Evolutionary conservation across 2,329 filamentous ascomycete genomes (phyloP), one percentile per base, ranked within the genome.

Genomic region (Ceratocystis ficicola): DNA sequence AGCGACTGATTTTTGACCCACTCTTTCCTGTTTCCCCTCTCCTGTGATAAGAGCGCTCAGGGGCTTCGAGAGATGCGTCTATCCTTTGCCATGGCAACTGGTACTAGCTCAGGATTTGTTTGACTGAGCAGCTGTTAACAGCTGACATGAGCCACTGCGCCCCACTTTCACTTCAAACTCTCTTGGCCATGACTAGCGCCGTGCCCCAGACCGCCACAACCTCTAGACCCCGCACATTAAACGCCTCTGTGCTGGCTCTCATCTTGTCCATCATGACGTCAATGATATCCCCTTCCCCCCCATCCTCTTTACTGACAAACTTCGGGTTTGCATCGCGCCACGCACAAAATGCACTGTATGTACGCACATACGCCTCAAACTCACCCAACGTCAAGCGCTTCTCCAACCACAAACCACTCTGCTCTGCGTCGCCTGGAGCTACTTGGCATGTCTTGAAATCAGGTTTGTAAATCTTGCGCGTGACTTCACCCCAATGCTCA

Each of bases 131-230:
- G 25, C 55, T 12, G 55, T 1, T 1, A 0, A 3, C 55, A n/a
- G 55, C 55, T 36, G 55, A 1, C 28, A 10, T 15, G 0, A 0
- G 1, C 28, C 12, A 1, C 15, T 8, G 15, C 8, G 12, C 28
- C 28, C 17, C 25, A 30, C 22, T 20, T 28, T 30, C 44, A 48
- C 10, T 20, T 48, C 15, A 52, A 22, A 25, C 17, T 52, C 76
- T 78, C 72, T 78, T 79, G 17, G 82, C 82, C 76, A 86, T 75
- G 55, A 87, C 71, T 62, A 87, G 74, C 48, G 79, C 81, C 67
- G 80, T 85, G 0, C 83, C 84, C 84, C 84, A 86, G 69, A 86
- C 82, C 63, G 78, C 78, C 67, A 82, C 79, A 8, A 85, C 78
- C 70, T 82, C 76, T 57, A 78, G 73, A 63, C 79, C 80, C 66